A percentile compares a stretch with the other conserved stretches of the same genome.
These are phyloP conservation scores for Metschnikowia shivogae DNA, from an alignment of 805 yeast species.

Conservation along the genomic window DNA sequence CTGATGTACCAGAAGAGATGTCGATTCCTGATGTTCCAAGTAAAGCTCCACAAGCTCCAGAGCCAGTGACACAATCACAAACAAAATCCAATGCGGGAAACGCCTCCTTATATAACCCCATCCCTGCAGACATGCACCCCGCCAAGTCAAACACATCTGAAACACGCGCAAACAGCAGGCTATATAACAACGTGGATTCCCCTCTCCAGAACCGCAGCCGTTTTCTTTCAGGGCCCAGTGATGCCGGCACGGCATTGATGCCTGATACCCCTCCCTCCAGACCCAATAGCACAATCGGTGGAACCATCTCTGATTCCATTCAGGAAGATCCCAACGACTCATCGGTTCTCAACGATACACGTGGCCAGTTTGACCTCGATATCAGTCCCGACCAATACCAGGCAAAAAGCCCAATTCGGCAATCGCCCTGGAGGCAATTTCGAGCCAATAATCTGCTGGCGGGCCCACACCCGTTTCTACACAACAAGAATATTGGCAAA, in stretches of 20 bases:
- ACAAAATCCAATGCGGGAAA: background rate
- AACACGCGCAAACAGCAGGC: constrained; percentile 3
- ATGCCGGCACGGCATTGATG: constrained; percentile 5
- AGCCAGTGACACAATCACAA: background rate
- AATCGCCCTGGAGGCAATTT: constrained; percentile 11
- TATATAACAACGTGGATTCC: background rate
- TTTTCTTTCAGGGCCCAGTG: background rate
- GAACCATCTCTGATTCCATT: too few species aligned
- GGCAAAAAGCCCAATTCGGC: constrained; percentile 3
- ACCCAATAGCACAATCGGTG: background rate
- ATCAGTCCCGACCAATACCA: constrained; percentile 16
- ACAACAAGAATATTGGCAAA: constrained; percentile 8
- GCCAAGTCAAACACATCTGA: background rate
- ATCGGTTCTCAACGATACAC: constrained; percentile 10
- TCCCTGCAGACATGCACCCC: background rate
- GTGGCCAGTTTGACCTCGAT: constrained; percentile 17
- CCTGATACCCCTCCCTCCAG: constrained; percentile 1
- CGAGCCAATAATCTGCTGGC: background rate
- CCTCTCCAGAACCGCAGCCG: background rate
- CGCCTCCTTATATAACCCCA: background rate
- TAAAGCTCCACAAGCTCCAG: background rate
- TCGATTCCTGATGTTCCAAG: too few species aligned
- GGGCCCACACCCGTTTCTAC: constrained; percentile 8
- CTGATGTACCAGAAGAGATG: too few species aligned
- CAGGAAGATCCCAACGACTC: background rate